Conservation (phyloP, 768 basidiomycete genomes). For the Suillus decipiens region DNA sequence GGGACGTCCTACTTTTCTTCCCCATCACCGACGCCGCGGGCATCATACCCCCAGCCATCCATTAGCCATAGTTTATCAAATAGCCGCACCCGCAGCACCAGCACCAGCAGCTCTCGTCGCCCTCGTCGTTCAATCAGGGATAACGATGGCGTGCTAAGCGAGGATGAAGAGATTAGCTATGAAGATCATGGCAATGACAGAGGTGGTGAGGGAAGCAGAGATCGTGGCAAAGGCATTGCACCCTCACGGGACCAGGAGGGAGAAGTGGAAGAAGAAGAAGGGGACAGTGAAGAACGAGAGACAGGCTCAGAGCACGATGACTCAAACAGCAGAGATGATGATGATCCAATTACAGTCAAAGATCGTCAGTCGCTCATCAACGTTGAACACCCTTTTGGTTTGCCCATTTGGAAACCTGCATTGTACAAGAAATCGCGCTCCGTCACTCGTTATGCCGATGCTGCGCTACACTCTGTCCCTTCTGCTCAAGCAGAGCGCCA, state of each 20-base stretch:
- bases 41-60: constrained; percentile 41
- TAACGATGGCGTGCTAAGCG: constrained; percentile 46
- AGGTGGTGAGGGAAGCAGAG: constrained; percentile 28
- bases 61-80: constrained; percentile 52
- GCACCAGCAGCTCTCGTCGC: constrained; percentile 58
- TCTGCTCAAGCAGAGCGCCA: constrained; percentile 93
- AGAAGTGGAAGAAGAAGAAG: constrained; percentile 44
- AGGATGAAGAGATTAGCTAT: constrained; percentile 48
- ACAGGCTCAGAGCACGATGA: constrained; percentile 14
- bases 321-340: constrained; percentile 41
- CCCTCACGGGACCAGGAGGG: constrained; percentile 37
- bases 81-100: constrained; percentile 58
- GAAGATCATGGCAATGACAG: constrained; percentile 31
- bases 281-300: constrained; percentile 33
- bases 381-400: constrained; percentile 97
- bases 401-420: constrained; percentile 99
- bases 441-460: constrained; percentile 94
- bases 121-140: constrained; percentile 48
- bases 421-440: constrained; percentile 97
- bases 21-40: constrained; percentile 48
- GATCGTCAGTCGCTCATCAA: constrained; percentile 98
- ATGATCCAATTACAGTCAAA: constrained; percentile 88
- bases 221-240: constrained; percentile 45
- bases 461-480: constrained; percentile 88
- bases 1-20: constrained; percentile 67